phyloP scores from a whole-genome alignment of 306 rosid species.

The Trifolium repens region DNA sequence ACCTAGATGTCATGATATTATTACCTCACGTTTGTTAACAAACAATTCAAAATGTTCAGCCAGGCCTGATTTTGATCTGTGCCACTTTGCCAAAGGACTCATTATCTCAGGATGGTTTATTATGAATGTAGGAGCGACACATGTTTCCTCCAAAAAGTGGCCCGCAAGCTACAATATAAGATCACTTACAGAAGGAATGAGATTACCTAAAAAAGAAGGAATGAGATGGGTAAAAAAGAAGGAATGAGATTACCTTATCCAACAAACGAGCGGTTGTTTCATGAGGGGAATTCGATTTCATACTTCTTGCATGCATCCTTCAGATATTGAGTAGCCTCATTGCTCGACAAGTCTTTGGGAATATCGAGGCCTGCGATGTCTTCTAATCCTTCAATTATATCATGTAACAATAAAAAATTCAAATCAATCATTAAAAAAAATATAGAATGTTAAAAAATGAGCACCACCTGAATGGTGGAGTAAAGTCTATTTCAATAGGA shows the following conservation, averaged over 20 bases:
- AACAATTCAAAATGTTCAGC: constrained; percentile 94
- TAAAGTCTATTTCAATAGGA: constrained; percentile 72
- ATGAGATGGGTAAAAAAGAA: no score
- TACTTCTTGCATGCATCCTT: constrained; percentile 69
- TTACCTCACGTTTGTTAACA: constrained; percentile 80
- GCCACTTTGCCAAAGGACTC: constrained; percentile 99
- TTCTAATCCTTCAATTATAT: constrained; percentile 84
- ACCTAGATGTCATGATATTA: not conserved
- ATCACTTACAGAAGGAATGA: no score
- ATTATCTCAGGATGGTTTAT: constrained; percentile 87
- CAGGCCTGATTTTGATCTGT: constrained; percentile 75
- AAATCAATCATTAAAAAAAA: constrained; percentile 29
- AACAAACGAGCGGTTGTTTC: constrained; percentile 86
- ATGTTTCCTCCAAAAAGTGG: constrained; percentile 84
- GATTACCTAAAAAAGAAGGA: no score
- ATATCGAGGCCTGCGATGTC: constrained; percentile 70
- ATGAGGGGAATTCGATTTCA: constrained; percentile 84
- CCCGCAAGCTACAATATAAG: constrained; percentile 83
- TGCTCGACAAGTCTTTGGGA: constrained; percentile 76
- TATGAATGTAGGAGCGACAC: constrained; percentile 85
- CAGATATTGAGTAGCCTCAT: constrained; percentile 75
- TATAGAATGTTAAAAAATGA: no score
- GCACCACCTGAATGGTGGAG: constrained; percentile 71
- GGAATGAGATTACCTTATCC: constrained; percentile 63
- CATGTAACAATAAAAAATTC: constrained; percentile 51